Evolutionary conservation across 805 yeast species (phyloP), one percentile per base, ranked within the genome.

Genomic region (Yarrowia osloensis): DNA sequence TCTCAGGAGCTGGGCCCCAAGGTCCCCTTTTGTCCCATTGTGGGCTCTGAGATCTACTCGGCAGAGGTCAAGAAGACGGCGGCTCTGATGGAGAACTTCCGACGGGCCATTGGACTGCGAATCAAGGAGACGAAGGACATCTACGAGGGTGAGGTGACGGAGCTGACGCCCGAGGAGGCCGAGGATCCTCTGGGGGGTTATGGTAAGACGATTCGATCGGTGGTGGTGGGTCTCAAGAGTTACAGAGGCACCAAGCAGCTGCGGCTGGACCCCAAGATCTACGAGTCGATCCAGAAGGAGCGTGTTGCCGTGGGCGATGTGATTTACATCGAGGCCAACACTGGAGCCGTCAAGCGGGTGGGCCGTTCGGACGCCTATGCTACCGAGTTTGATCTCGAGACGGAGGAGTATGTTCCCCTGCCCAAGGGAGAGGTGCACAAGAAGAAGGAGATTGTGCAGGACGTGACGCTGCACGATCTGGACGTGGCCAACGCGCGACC

Each of bases 381-480:
- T 26, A 92, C 99, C 11, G 99, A 95, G 80, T 95, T 93, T 73
- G 99, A 95, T 78, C 85, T 96, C 69, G 98, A 95, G 82, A 97
- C 98, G 29, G 98, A 96, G 79, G 98, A 95, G 79, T 95, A 95
- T 78, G 98, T 95, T 24, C 97, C 99, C 49, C 84, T 96, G 73
- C 99, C 99, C 69, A 96, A 95, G 80, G 99, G 99, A 66, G 99
- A 95, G 78, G 97, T 95, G 52, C 99, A 95, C 81, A 93, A 94
- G 77, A 92, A 95, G 83, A 95, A 95, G 77, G 98, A 95, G 79
- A 92, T 94, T 73, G 97, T 95, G 22, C 99, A 95, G 80, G 98
- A 95, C 72, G 97, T 95, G 52, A 91, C 98, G 3, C 83, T 95
- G 73, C 98, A 95, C 77, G 99, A 95, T 77, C 83, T 95, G 76